A percentile compares a stretch with the other conserved stretches of the same genome.
phyloP scores from a whole-genome alignment of 805 yeast species.

The Cyberlindnera xishuangbannaensis region DNA sequence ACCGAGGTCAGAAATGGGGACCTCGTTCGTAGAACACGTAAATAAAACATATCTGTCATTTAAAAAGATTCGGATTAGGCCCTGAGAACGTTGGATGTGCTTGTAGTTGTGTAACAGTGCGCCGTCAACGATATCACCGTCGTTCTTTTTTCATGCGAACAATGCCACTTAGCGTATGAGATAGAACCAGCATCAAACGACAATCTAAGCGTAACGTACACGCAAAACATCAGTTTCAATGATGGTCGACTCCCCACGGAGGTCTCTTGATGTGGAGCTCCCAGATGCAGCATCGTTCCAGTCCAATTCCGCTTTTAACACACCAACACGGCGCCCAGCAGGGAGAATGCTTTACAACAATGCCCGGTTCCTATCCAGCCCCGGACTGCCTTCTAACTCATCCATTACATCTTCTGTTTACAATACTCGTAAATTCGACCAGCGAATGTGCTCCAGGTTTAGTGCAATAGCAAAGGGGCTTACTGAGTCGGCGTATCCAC shows the following conservation, averaged over 20 bases:
- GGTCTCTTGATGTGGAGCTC: conserved; percentile 5
- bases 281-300: conserved; percentile 12
- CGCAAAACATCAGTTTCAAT: not conserved
- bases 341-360: not conserved
- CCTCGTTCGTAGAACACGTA: too few species aligned
- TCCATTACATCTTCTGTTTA: conserved; percentile 8
- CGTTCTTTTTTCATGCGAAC: too few species aligned
- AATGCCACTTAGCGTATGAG: too few species aligned
- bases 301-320: conserved; percentile 9
- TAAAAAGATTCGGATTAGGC: too few species aligned
- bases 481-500: not conserved
- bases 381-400: conserved; percentile 9
- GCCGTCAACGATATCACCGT: too few species aligned
- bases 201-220: not conserved
- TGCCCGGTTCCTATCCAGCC: conserved; percentile 6
- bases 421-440: conserved; percentile 16
- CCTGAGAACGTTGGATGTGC: not conserved
- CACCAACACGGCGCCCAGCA: conserved; percentile 7
- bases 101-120: not conserved
- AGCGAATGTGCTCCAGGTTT: conserved; percentile 18
- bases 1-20: too few species aligned
- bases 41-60: not conserved
- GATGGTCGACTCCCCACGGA: conserved; percentile 5
- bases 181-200: not conserved
- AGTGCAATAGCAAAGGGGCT: conserved; percentile 7